Evolutionary conservation across 495 filamentous ascomycete species (phyloP).

Genomic region (Hyaloscypha variabilis): DNA sequence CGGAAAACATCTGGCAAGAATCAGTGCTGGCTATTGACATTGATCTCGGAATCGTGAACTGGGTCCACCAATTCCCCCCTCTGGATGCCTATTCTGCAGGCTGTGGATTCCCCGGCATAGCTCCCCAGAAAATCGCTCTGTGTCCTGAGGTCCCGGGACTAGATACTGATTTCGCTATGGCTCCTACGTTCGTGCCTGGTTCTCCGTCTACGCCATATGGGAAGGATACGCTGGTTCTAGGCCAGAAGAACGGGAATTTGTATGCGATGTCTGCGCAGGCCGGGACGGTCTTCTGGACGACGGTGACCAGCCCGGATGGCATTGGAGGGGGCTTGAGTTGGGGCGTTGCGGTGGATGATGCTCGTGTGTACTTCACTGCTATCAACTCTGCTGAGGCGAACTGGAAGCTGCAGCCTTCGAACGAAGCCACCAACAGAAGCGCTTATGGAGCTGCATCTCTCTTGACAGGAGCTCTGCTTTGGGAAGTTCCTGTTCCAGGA

Average conservation of each 20-base stretch:
- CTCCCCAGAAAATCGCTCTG: conserved; percentile 22
- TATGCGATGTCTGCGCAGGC: conserved; percentile 36
- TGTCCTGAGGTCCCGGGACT: conserved; percentile 39
- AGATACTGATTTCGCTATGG: conserved; percentile 48
- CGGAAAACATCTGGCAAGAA: conserved; percentile 38
- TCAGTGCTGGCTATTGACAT: conserved; percentile 39
- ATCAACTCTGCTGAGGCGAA: conserved; percentile 29
- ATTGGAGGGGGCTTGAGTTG: conserved; percentile 38
- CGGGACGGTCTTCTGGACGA: conserved; percentile 38
- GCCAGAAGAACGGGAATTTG: conserved; percentile 44
- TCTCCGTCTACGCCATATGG: conserved; percentile 11
- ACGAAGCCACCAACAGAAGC: conserved; percentile 32
- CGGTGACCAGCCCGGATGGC: conserved; percentile 32
- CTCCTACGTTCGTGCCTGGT: conserved; percentile 38
- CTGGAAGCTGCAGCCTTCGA: conserved; percentile 29
- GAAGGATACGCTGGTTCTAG: conserved; percentile 37
- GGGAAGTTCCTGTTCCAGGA: conserved; percentile 31
- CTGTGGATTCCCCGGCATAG: conserved; percentile 28
- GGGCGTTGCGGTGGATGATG: conserved; percentile 42
- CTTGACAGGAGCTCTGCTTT: conserved; percentile 31
- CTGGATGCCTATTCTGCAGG: conserved; percentile 39
- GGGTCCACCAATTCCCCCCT: conserved; percentile 32
- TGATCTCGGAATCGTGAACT: conserved; percentile 34
- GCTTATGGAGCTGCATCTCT: conserved; percentile 38
- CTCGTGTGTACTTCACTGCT: conserved; percentile 38